Evolutionary conservation across 768 basidiomycete genomes (phyloP).

Genomic region (Ramaria rubella): DNA sequence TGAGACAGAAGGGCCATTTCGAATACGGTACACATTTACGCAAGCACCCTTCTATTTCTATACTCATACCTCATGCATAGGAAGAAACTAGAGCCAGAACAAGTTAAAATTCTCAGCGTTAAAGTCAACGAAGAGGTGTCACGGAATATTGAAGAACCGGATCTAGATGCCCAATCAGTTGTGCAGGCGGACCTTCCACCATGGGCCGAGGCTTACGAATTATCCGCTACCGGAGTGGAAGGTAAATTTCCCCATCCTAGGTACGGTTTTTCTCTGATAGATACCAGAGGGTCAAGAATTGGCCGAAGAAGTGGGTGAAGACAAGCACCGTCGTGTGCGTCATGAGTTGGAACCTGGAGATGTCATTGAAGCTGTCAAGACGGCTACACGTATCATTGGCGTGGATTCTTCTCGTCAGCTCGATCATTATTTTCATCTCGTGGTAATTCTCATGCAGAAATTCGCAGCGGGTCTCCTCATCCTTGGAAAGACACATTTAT

Average conservation of each 20-base stretch:
- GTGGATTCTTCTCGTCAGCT: slow-evolving; percentile 86
- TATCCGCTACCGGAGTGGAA: slow-evolving; percentile 55
- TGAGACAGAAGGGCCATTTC: slow-evolving; percentile 86
- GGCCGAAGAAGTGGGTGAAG: slow-evolving; percentile 75
- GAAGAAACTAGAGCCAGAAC: slow-evolving; percentile 68
- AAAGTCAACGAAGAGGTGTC: slow-evolving; percentile 40
- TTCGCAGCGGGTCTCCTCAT: slow-evolving; percentile 76
- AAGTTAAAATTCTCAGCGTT: slow-evolving; percentile 37
- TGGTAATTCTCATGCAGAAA: neutral
- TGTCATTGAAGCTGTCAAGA: slow-evolving; percentile 78
- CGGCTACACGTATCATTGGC: slow-evolving; percentile 81
- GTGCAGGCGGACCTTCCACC: slow-evolving; percentile 58
- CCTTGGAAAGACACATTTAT: slow-evolving; percentile 76
- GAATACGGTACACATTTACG: slow-evolving; percentile 56
- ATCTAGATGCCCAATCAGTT: slow-evolving; percentile 42
- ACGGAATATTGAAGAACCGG: slow-evolving; percentile 45
- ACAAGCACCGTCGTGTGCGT: slow-evolving; percentile 81
- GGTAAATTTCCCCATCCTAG: slow-evolving; percentile 31
- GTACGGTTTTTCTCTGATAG: neutral
- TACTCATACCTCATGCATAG: slow-evolving; percentile 29
- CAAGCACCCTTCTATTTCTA: neutral
- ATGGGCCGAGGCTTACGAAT: slow-evolving; percentile 69
- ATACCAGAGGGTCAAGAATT: slow-evolving; percentile 41
- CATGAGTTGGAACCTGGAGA: slow-evolving; percentile 87
- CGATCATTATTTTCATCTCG: slow-evolving; percentile 3